Conservation (phyloP, 345 rosid species). For the Boechera retrofracta region DNA sequence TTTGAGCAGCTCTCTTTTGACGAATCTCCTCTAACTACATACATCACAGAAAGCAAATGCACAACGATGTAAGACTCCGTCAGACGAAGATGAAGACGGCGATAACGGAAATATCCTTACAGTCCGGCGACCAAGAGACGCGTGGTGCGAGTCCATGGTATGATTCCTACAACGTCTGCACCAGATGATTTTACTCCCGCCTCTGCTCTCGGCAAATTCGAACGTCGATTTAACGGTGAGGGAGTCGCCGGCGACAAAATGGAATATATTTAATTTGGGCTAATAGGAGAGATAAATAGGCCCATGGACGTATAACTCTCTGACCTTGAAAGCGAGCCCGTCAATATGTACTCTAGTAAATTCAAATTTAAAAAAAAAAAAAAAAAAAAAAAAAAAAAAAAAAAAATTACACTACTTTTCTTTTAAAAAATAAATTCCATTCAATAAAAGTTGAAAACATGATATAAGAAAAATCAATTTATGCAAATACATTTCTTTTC, state of each 20-base stretch:
- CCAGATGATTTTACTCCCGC: constrained; percentile 4
- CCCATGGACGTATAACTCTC: background rate
- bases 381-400: too few relatives aligned
- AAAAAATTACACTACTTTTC: too few relatives aligned
- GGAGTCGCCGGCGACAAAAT: constrained; percentile 34
- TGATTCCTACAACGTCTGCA: constrained; percentile 8
- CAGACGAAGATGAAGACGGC: background rate
- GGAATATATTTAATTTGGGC: constrained; percentile 14
- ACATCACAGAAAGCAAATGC: constrained; percentile 19
- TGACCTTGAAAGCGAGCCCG: background rate
- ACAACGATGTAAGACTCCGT: constrained; percentile 2
- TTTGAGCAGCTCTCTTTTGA: constrained; percentile 91
- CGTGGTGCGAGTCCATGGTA: constrained; percentile 75
- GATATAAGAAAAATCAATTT: too few relatives aligned
- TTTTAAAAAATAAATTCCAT: too few relatives aligned
- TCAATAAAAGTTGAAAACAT: background rate
- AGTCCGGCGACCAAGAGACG: constrained; percentile 95
- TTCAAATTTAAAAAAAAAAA: too few relatives aligned
- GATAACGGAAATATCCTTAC: constrained; percentile 47
- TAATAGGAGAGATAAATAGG: background rate
- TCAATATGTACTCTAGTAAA: too few relatives aligned
- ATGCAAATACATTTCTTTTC: background rate
- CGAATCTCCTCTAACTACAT: constrained; percentile 91
- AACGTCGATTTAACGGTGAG: constrained; percentile 32
- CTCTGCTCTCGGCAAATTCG: constrained; percentile 2